Conservation (phyloP, 257 asterid species). For the Solanum raphanifolium region DNA sequence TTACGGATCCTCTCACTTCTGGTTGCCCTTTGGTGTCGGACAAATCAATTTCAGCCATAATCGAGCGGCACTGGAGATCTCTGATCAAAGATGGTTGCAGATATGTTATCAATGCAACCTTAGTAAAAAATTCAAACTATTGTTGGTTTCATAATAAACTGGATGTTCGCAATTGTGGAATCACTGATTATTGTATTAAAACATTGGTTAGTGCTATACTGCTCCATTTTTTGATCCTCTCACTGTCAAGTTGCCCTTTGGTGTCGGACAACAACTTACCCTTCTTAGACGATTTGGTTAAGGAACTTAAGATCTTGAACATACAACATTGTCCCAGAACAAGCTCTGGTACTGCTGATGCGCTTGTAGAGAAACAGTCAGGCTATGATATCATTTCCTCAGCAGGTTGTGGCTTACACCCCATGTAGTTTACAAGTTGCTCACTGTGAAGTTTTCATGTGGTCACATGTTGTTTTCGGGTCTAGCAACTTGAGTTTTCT, state of each 20-base stretch:
- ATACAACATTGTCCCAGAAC: too few relatives aligned
- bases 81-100: constrained; percentile 21
- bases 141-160: constrained; percentile 7
- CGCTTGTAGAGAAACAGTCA: constrained; percentile 51
- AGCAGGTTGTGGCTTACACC: not conserved
- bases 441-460: too few relatives aligned
- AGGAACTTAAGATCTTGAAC: too few relatives aligned
- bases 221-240: too few relatives aligned
- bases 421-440: not conserved
- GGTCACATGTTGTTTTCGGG: not conserved
- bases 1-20: too few relatives aligned
- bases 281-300: too few relatives aligned
- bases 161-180: too few relatives aligned
- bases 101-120: constrained; percentile 6
- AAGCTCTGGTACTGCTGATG: constrained; percentile 8
- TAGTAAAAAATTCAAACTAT: constrained; percentile 35
- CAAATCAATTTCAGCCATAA: constrained; percentile 32
- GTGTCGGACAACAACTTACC: too few relatives aligned
- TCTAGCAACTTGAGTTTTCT: too few relatives aligned
- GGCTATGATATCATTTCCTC: constrained; percentile 67
- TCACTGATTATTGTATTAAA: too few relatives aligned
- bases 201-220: too few relatives aligned
- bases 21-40: constrained; percentile 6
- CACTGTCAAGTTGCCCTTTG: too few relatives aligned
- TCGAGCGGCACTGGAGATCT: constrained; percentile 40